Evolutionary conservation across 495 filamentous ascomycete genomes (phyloP).

Genomic region (Podospora fimiseda): DNA sequence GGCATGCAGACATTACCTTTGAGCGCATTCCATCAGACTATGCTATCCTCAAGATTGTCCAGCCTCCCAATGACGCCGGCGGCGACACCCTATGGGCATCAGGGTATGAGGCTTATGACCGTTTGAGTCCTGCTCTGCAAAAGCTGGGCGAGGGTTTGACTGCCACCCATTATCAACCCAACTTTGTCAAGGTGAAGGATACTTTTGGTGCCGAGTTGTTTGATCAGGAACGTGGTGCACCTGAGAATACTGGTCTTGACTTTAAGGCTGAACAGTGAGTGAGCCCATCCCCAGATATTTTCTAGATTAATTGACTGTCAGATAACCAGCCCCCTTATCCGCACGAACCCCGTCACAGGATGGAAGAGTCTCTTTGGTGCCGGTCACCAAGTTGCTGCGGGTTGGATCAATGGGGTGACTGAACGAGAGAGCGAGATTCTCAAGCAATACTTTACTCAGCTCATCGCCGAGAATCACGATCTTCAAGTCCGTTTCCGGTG

Average conservation of each 20-base stretch:
- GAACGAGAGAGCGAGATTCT: slow-evolving; percentile 54
- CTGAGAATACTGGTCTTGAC: slow-evolving; percentile 56
- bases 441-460: slow-evolving; percentile 52
- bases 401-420: slow-evolving; percentile 57
- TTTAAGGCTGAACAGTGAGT: slow-evolving; percentile 52
- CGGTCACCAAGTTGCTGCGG: slow-evolving; percentile 46
- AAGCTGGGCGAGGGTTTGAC: slow-evolving; percentile 60
- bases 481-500: slow-evolving; percentile 62
- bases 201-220: slow-evolving; percentile 51
- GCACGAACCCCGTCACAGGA: slow-evolving; percentile 69
- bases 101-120: slow-evolving; percentile 66
- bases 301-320: too few relatives aligned
- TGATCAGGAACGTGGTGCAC: slow-evolving; percentile 51
- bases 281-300: too few relatives aligned
- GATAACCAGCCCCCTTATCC: slow-evolving; percentile 51
- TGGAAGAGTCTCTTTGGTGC: slow-evolving; percentile 65
- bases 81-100: slow-evolving; percentile 65
- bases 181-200: slow-evolving; percentile 50
- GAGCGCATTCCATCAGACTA: slow-evolving; percentile 59
- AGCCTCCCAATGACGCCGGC: slow-evolving; percentile 52
- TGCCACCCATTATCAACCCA: slow-evolving; percentile 54
- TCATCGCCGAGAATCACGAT: slow-evolving; percentile 68
- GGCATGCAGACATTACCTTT: slow-evolving; percentile 49
- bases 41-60: slow-evolving; percentile 50
- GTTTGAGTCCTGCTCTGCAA: slow-evolving; percentile 54